Evolutionary conservation across 192 early-diverging fungal genomes (phyloP), one percentile per base, ranked within the genome.

Genomic region (Gryganskiella cystojenkinii): DNA sequence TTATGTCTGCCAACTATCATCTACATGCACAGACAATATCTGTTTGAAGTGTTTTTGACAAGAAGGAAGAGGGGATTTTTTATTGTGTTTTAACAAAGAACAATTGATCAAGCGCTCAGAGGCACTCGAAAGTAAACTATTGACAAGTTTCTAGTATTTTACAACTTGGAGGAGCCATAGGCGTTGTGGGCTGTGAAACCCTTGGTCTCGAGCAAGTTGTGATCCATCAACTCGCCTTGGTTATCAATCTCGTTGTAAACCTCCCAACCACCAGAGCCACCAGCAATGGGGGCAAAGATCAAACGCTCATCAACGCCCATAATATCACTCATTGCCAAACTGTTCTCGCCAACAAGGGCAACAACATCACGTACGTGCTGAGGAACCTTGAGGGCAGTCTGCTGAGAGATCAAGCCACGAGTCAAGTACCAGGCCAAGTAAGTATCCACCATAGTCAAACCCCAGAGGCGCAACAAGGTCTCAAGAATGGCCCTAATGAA

Each of bases 231-330:
- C 64, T 91, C 86, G 28, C 90, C 92, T 66, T 81, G 61, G 80
- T 92, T 92, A 64, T 92, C 91, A 44, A 63, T 70, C 49, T 81
- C 80, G 70, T 93, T 91, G 68, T 82, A 93, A 13, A 71, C 78
- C 17, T 70, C 86, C 92, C 92, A 93, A 59, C 88, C 87, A 6
- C 82, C 81, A 30, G 71, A 49, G 11, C 71, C 71, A 31, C 70
- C 73, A 42, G 91, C 90, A 76, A 93, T 90, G 15, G 92, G 92
- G 1, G 92, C 90, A 80, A 84, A 87, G 42, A 93, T 67, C 74
- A 92, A 58, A 24, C 79, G 74, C 64, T 82, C 80, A 28, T 84
- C 82, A 6, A 91, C 82, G 37, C 90, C 92, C 17, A 93, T 56
- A 25, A 86, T 84, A 57, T 88, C 72, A 35, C 90, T 80, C 35